phyloP scores from a whole-genome alignment of 257 asterid species.

The Datura wrightii region DNA sequence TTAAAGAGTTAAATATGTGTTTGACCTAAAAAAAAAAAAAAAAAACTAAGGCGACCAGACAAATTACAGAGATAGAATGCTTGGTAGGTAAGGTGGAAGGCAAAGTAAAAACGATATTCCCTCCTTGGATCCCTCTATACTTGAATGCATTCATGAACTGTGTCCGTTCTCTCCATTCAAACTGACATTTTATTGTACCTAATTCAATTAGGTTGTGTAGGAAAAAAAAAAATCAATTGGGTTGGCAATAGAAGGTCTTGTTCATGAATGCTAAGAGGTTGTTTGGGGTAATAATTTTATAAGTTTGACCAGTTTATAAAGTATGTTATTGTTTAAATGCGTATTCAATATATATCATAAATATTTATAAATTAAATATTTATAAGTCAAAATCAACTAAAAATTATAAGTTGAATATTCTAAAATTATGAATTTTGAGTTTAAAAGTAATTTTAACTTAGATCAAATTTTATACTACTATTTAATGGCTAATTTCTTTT shows the following conservation, averaged over 20 bases:
- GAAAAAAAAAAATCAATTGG: background rate
- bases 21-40: background rate
- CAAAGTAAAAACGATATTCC: constrained; percentile 9
- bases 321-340: background rate
- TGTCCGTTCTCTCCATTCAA: background rate
- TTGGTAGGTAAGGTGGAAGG: background rate
- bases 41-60: background rate
- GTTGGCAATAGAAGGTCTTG: background rate
- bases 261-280: background rate
- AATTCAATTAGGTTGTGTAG: background rate
- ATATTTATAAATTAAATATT: background rate
- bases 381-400: background rate
- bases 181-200: background rate
- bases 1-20: no score
- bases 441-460: background rate
- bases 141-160: background rate
- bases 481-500: no score
- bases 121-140: background rate
- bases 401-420: background rate
- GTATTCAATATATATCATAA: background rate
- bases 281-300: background rate
- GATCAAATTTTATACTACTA: background rate
- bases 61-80: background rate
- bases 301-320: background rate
- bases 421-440: background rate